A percentile compares a stretch with the other conserved stretches of the same genome.
Conservation (phyloP, 1,139 yeast species). For the Suzukiozyma palmioleophila region DNA sequence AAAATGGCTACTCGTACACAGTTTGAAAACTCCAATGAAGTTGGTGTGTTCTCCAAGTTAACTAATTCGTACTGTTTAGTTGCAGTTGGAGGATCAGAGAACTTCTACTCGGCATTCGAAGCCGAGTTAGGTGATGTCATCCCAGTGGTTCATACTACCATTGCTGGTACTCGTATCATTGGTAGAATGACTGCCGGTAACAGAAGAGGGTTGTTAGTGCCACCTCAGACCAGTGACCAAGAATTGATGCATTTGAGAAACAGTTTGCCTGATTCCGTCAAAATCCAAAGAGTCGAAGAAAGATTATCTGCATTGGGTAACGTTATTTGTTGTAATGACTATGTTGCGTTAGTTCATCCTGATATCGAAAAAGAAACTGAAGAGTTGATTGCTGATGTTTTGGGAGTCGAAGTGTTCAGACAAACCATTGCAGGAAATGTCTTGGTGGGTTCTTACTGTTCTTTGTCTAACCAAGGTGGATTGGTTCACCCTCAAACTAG, state of each 20-base stretch:
- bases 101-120: slow-evolving; percentile 95
- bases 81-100: slow-evolving; percentile 97
- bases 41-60: slow-evolving; percentile 94
- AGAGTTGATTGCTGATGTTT: slow-evolving; percentile 96
- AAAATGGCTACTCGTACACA: slow-evolving; percentile 50
- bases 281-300: slow-evolving; percentile 97
- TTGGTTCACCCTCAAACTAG: slow-evolving; percentile 97
- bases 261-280: slow-evolving; percentile 93
- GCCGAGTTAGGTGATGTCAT: slow-evolving; percentile 95
- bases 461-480: slow-evolving; percentile 96
- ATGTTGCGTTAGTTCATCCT: slow-evolving; percentile 98
- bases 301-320: slow-evolving; percentile 95
- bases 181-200: slow-evolving; percentile 99
- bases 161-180: slow-evolving; percentile 95
- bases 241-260: slow-evolving; percentile 97
- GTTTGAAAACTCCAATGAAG: slow-evolving; percentile 97
- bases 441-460: slow-evolving; percentile 92
- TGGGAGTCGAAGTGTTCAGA: slow-evolving; percentile 98
- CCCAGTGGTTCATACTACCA: slow-evolving; percentile 95
- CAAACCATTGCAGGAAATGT: slow-evolving; percentile 99
- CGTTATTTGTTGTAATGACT: slow-evolving; percentile 97
- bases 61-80: slow-evolving; percentile 96
- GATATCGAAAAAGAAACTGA: slow-evolving; percentile 99
- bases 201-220: slow-evolving; percentile 94
- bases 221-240: slow-evolving; percentile 98